Conservation (phyloP, 805 yeast species). For the Hemisphaericaspora nanyangensis region DNA sequence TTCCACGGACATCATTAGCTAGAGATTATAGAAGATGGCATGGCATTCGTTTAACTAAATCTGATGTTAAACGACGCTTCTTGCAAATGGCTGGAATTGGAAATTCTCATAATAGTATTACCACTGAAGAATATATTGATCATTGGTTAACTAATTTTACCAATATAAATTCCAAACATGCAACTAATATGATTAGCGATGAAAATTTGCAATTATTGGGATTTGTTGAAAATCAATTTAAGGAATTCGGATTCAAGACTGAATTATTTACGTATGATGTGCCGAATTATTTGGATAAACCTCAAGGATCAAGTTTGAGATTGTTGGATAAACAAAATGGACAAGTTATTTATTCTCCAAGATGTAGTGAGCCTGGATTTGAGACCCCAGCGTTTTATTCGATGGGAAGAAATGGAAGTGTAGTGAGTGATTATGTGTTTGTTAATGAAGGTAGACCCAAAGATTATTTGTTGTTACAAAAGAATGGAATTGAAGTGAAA, state of each 20-base stretch:
- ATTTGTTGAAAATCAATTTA: constrained; percentile 24
- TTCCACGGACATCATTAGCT: constrained; percentile 80
- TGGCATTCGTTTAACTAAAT: constrained; percentile 57
- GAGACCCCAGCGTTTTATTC: constrained; percentile 29
- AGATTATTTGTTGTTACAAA: constrained; percentile 22
- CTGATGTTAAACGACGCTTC: constrained; percentile 66
- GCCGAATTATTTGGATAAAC: constrained; percentile 15
- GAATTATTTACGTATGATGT: constrained; percentile 12
- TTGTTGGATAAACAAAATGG: constrained; percentile 20
- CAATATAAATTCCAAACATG: constrained; percentile 15
- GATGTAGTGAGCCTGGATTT: constrained; percentile 19
- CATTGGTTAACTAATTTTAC: constrained; percentile 27
- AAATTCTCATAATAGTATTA: constrained; percentile 12
- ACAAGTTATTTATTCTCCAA: constrained; percentile 22
- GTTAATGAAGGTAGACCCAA: constrained; percentile 27
- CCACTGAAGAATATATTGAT: constrained; percentile 23
- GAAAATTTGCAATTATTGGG: constrained; percentile 22
- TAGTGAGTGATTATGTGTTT: constrained; percentile 22
- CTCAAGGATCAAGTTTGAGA: constrained; percentile 22
- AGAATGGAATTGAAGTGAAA: constrained; percentile 15
- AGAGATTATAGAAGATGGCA: constrained; percentile 78
- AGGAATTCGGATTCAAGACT: constrained; percentile 24
- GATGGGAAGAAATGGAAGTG: constrained; percentile 24
- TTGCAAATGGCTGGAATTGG: constrained; percentile 33
- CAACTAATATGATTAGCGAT: constrained; percentile 20